Evolutionary conservation across 305 asterid genomes (phyloP).

Genomic region (Rubia tinctorum): DNA sequence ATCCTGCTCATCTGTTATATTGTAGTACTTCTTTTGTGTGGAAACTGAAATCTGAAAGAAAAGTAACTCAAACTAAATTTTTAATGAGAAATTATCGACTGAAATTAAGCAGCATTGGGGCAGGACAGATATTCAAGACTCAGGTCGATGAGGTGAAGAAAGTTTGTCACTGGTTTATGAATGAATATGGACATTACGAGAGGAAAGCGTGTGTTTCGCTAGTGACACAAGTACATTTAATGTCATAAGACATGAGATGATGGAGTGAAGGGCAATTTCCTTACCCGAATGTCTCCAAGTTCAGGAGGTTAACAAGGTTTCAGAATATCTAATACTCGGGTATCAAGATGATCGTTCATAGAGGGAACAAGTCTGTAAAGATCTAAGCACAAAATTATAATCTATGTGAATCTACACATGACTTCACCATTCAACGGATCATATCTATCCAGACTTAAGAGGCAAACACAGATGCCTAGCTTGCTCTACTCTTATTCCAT

Average conservation of each 20-base stretch:
- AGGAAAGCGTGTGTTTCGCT: not conserved
- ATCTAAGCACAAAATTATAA: not conserved
- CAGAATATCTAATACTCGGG: not conserved
- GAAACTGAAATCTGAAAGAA: too few species aligned
- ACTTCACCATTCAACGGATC: not conserved
- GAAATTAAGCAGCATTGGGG: not conserved
- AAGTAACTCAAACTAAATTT: not conserved
- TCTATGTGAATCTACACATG: not conserved
- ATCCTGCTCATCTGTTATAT: too few species aligned
- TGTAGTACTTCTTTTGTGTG: too few species aligned
- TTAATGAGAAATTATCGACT: not conserved
- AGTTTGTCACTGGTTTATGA: not conserved
- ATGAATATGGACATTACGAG: not conserved
- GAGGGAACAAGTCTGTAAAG: not conserved
- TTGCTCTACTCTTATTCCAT: not conserved
- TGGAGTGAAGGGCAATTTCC: not conserved
- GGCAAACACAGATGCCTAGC: not conserved
- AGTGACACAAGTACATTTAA: not conserved
- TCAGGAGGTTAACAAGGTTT: not conserved
- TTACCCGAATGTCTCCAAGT: not conserved
- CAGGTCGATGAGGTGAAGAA: not conserved
- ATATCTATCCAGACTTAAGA: not conserved
- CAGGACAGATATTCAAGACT: not conserved
- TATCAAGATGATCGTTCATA: not conserved
- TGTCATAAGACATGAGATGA: not conserved